A percentile compares a stretch with the other conserved stretches of the same genome.
Conservation (phyloP, 2,329 filamentous ascomycete species). For the Ilyonectria destructans region DNA sequence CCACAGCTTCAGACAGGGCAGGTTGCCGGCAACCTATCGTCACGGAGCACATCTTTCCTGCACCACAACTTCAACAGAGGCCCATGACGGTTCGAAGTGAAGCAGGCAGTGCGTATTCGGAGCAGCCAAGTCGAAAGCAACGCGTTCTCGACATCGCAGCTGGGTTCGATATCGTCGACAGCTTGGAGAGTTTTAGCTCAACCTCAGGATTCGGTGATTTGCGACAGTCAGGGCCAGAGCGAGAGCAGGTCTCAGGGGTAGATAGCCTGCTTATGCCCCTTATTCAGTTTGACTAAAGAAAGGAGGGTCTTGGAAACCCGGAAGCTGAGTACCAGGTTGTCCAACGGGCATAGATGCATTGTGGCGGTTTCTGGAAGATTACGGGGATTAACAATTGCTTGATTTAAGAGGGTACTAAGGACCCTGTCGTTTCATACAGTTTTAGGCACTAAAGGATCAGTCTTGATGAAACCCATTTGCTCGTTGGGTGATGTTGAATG, state of each 20-base stretch:
- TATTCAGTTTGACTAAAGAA: constrained; percentile 3
- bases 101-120: background rate
- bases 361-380: background rate
- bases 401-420: background rate
- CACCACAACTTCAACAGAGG: background rate
- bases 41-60: constrained; percentile 9
- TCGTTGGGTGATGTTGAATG: background rate
- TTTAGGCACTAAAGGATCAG: background rate
- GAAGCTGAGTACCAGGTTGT: background rate
- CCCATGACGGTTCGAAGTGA: background rate
- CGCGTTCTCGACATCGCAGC: background rate
- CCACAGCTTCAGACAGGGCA: background rate
- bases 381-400: background rate
- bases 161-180: background rate
- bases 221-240: background rate
- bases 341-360: background rate
- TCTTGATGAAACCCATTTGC: background rate
- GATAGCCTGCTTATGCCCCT: background rate
- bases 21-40: background rate
- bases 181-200: too few relatives aligned
- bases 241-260: background rate
- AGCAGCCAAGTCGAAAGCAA: constrained; percentile 11
- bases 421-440: background rate
- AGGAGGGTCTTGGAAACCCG: too few relatives aligned
- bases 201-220: background rate